A percentile compares a stretch with the other conserved stretches of the same genome.
These are phyloP conservation scores for Blastosporella zonata DNA, from an alignment of 1,284 basidiomycete species.

Conservation along the genomic window DNA sequence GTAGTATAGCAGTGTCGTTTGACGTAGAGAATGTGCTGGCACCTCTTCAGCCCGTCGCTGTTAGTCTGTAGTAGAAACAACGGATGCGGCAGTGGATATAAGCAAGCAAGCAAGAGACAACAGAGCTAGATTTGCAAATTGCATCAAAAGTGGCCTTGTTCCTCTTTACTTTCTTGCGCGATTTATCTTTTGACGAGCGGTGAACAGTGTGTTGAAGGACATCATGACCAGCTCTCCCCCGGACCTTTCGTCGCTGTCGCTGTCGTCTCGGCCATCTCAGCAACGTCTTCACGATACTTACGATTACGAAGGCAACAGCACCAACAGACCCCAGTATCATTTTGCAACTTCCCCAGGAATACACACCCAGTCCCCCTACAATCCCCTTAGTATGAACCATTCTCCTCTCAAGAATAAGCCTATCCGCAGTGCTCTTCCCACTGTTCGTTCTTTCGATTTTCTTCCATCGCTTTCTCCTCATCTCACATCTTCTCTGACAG, in stretches of 20 bases:
- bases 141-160: conserved; percentile 21
- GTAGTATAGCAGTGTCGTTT: conserved; percentile 38
- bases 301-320: conserved; percentile 66
- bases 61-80: conserved; percentile 19
- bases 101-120: conserved; percentile 27
- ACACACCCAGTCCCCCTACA: conserved; percentile 62
- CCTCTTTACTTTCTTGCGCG: conserved; percentile 26
- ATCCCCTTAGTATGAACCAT: conserved; percentile 56
- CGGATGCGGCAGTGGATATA: not conserved
- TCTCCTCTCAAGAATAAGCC: conserved; percentile 75
- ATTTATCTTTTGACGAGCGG: conserved; percentile 34
- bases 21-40: conserved; percentile 47
- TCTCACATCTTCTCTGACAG: conserved; percentile 34
- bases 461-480: conserved; percentile 17
- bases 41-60: conserved; percentile 44
- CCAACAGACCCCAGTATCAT: conserved; percentile 60
- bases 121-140: conserved; percentile 23
- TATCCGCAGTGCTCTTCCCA: conserved; percentile 62
- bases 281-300: conserved; percentile 82
- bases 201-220: conserved; percentile 22
- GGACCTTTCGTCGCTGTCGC: conserved; percentile 71
- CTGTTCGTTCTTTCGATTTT: conserved; percentile 47
- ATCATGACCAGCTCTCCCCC: conserved; percentile 78
- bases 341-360: conserved; percentile 67
- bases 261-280: conserved; percentile 53